Evolutionary conservation across 208 protist species (phyloP).

Genomic region (Novymonas esmeraldas): DNA sequence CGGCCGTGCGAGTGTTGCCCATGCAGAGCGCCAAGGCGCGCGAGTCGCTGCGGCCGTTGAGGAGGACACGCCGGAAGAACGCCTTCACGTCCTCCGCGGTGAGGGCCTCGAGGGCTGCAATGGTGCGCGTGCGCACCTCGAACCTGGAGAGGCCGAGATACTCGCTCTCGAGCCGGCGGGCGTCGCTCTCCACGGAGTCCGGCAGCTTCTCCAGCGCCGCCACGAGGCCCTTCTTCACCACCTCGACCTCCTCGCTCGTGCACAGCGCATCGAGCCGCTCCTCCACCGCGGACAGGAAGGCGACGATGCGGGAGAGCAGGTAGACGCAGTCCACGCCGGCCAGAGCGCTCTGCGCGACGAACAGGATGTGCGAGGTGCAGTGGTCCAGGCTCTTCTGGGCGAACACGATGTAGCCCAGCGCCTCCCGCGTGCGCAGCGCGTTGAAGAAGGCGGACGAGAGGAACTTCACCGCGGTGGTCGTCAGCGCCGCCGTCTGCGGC

Average conservation of each 20-base stretch:
- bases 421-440: constrained; percentile 72
- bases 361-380: constrained; percentile 40
- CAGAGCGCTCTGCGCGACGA: constrained; percentile 65
- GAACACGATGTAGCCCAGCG: constrained; percentile 84
- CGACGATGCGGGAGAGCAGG: constrained; percentile 75
- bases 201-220: constrained; percentile 50
- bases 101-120: constrained; percentile 40
- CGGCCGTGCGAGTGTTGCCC: constrained; percentile 32
- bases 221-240: constrained; percentile 46
- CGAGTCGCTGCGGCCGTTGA: constrained; percentile 42
- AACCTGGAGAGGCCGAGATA: constrained; percentile 40
- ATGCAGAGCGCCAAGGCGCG: constrained; percentile 51
- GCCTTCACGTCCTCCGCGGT: constrained; percentile 34
- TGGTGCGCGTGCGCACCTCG: constrained; percentile 34
- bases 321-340: constrained; percentile 57
- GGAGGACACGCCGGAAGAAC: constrained; percentile 40
- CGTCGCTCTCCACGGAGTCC: constrained; percentile 47
- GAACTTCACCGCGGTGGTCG: constrained; percentile 39
- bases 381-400: constrained; percentile 18
- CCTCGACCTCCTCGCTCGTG: constrained; percentile 34
- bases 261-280: constrained; percentile 42
- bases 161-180: constrained; percentile 28
- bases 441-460: constrained; percentile 74
- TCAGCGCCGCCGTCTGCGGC: constrained; percentile 39
- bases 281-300: constrained; percentile 61